Base-by-base conservation (phyloP, 2,329 filamentous ascomycete genomes). In the Ustulina deusta region DNA sequence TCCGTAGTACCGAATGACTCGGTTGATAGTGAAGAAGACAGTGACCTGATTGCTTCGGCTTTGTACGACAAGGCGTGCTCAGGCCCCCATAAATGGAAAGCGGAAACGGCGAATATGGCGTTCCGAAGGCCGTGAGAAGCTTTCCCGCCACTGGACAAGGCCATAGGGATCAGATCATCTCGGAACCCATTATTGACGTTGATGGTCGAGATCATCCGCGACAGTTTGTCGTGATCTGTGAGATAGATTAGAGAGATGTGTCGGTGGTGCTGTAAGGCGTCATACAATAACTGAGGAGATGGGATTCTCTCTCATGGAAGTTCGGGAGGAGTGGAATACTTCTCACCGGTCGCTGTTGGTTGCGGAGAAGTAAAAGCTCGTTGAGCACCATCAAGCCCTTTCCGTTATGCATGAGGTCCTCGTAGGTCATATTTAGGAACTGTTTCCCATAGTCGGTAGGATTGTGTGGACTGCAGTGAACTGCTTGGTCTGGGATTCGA, bases 171-270 rank as follows among this genome's bases (percentile, higher is more conserved):
- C 4, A 85, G 72, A 64, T 82, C 78, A 38, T 79, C 77, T 40
- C 81, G 81, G 68, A 85, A 85, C 9, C 83, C 83, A 69, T 85
- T 85, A 61, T 79, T 77, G 65, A 80, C 74, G 60, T 84, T 79
- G 52, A 83, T 80, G 3, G 83, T 84, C 3, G 83, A 84, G 51
- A 84, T 81, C 78, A 85, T 84, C 20, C 76, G 72, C 4, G 82
- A 79, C 40, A 84, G 79, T 55, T 74, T 78, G 22, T 75, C 68
- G 48, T 79, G 77, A 62, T 84, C 82, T 84, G 55, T 49, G 25
- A 58, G 36, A 20, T 17, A 52, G 27, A 49, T 71, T 65, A 73
- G 71, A 64, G 56, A 55, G 36, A 40, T 29, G 22, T 11, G 5
- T 29, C 6, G 36, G 46, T 10, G 34, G 11, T 46, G 22, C 6